Evolutionary conservation across 2,329 filamentous ascomycete species (phyloP), one percentile per base, ranked within the genome.

Genomic region (Colletotrichum sansevieriae): DNA sequence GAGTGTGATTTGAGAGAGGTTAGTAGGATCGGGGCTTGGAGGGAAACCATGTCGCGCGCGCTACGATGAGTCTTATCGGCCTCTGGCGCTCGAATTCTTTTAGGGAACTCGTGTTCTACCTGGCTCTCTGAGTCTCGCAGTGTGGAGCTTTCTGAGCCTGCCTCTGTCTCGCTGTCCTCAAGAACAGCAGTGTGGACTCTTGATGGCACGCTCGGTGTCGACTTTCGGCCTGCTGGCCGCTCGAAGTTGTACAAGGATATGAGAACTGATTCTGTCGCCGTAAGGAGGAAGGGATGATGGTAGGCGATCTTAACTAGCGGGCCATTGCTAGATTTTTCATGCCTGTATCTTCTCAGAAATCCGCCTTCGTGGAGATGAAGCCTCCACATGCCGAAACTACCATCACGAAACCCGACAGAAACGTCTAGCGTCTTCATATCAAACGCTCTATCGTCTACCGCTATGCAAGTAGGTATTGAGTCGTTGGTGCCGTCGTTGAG

Each of bases 1-100:
- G 91, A 95, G 74, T 94, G 90, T 11, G 95, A 97, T 75, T 90
- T 90, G 20, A 98, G 85, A 0, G 92, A 95, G 8, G 92, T 91
- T 35, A 98, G 81, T 35, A 96, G 84, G 65, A 83, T 83, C 1
- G 90, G 89, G 8, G 81, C 70, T 9, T 63, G 72, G 25, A 78
- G 75, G 15, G 44, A 39, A 15, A 25, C 25, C 20, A 15, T 12
- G 37, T 9, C 56, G 35, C 52, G 43, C 9, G 5, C n/a, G 4
- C 33, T 18, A 7, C 15, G 29, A 12, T 8, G 15, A 6, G 20
- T 58, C 11, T 37, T 46, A 13, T 18, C 37, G 29, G 6, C n/a
- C 37, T 22, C 52, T 8, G 43, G 25, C 9, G 44, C 44, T 15
- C 15, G 9, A 35, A 4, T 15, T 46, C 18, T 35, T 12, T n/a